Percentiles rank a stretch among this genome's conserved stretches.
These are phyloP conservation scores for Daldinia decipiens DNA, from an alignment of 495 filamentous ascomycete genomes.

Conservation along the genomic window DNA sequence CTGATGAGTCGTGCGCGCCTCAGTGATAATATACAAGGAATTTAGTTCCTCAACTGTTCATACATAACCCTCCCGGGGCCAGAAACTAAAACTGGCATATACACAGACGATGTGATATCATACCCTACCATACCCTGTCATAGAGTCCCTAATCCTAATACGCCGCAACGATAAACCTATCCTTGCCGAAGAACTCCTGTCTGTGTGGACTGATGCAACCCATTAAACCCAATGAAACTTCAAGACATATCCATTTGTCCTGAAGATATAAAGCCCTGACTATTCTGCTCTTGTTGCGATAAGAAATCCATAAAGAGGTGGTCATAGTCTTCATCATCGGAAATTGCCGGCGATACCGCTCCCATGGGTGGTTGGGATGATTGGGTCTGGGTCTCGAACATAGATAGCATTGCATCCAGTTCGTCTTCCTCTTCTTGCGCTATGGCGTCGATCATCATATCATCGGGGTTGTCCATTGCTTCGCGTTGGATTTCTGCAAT, in stretches of 20 bases:
- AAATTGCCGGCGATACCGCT: constrained; percentile 40
- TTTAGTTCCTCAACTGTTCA: constrained; percentile 29
- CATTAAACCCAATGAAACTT: constrained; percentile 1
- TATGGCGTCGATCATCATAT: constrained; percentile 58
- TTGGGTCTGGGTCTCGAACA: constrained; percentile 38
- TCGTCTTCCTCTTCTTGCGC: constrained; percentile 66
- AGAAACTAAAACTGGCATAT: constrained; percentile 26
- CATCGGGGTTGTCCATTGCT: constrained; percentile 53
- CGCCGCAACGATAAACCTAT: constrained; percentile 36
- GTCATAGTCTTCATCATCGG: constrained; percentile 68
- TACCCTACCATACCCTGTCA: constrained; percentile 44
- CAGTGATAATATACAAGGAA: constrained; percentile 61
- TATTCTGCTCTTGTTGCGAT: constrained; percentile 42
- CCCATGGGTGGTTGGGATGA: constrained; percentile 31
- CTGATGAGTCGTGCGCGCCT: constrained; percentile 76
- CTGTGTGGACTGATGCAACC: constrained; percentile 14
- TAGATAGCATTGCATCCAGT: constrained; percentile 65
- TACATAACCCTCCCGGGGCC: constrained; percentile 34
- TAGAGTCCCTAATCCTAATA: constrained; percentile 39
- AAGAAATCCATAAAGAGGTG: constrained; percentile 58
- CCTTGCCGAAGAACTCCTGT: constrained; percentile 29
- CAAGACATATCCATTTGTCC: constrained; percentile 49
- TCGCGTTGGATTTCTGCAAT: constrained; percentile 51
- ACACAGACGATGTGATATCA: constrained; percentile 38
- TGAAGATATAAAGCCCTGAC: constrained; percentile 33